Base-by-base conservation (phyloP, 2,329 filamentous ascomycete genomes). In the Coniochaeta hoffmannii region DNA sequence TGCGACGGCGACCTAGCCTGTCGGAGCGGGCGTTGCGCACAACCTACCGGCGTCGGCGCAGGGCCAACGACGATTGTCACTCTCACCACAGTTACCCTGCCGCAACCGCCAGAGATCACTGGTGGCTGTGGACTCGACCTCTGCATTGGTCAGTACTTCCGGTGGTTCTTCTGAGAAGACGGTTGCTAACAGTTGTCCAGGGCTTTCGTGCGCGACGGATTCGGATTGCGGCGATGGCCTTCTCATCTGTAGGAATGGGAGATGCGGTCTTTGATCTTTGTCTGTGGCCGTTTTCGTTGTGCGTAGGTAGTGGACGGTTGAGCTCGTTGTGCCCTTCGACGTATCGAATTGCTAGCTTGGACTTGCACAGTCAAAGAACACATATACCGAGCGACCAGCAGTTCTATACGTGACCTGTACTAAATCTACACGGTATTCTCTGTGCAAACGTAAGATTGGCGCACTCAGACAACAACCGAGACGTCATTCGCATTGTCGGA, bases 1-100 rank as follows among this genome's bases (percentile, higher is more conserved):
- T 50, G 49, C n/a, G 49, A 50, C 49, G 49, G 49, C 22, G 49
- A 34, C n/a, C 49, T 50, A 2, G 49, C 28, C 14, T 50, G 49
- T 15, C 41, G n/a, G 10, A 28, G 41, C 22, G 41, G 22, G 15
- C 19, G 12, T 22, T 46, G 41, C 15, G 41, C 41, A n/a, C 24
- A 11, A 15, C 41, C 24, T 11, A 32, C 7, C 30, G 30, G 30
- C 30, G 30, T n/a, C n/a, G n/a, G n/a, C n/a, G 30, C 7, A 32
- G 22, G 41, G 24, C n/a, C 12, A 15, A 46, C 41, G 22, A 46
- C 41, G 14, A 22, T 46, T 9, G 22, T 46, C 12, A 46, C 41
- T 12, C 41, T 28, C 14, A 46, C 41, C 24, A 46, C 41, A 12
- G 26, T 46, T 4, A 46, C 41, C 19, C 14, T 46, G 22, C 41